Base-by-base conservation (phyloP, 2,329 filamentous ascomycete genomes). In the Fusarium concolor region DNA sequence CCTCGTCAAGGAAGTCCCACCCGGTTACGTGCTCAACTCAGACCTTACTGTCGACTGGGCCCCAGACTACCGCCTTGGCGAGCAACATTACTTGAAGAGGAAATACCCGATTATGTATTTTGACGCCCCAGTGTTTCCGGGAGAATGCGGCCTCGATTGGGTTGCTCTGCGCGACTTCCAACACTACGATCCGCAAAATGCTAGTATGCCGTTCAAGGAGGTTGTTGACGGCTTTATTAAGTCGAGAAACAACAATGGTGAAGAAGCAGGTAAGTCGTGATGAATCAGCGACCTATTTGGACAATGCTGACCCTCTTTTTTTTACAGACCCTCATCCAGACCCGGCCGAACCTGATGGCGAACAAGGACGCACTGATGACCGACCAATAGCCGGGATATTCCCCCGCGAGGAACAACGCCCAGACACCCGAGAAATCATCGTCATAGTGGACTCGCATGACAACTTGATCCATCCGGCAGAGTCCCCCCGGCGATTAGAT, bases 21-120 rank as follows among this genome's bases (percentile, higher is more conserved):
- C 41, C 0, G 65, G 61, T 11, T 68, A 65, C 11, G 3, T 6
- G 2, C 49, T 45, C 1, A 44, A 65, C 7, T 22, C n/a, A 1
- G 28, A 24, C 0, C 20, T 14, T 1, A 29, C 14, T 6, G 29
- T 11, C 6, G 38, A 31, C 20, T 65, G 61, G 56, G 31, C 28
- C 2, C 12, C 44, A 1, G 15, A 10, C 0, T 69, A 28, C 7
- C 35, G 38, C 3, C 2, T 10, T 0, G 42, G 18, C 1, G 65
- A 50, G 0, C 1, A n/a, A 1, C 5, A 15, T 0, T 35, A 26
- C 7, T 3, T 37, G 0, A 45, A 43, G 7, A 29, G 66, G 2
- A 28, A 51, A 18, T 69, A 57, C 24, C 66, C 66, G 1, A 54
- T 62, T 1, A 22, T 62, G 2, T 69, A 49, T 11, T 68, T 68